A percentile compares a stretch with the other conserved stretches of the same genome.
These are phyloP conservation scores for Craspedostauros australis DNA, from an alignment of 108 stramenopile genomes.

Conservation along the genomic window DNA sequence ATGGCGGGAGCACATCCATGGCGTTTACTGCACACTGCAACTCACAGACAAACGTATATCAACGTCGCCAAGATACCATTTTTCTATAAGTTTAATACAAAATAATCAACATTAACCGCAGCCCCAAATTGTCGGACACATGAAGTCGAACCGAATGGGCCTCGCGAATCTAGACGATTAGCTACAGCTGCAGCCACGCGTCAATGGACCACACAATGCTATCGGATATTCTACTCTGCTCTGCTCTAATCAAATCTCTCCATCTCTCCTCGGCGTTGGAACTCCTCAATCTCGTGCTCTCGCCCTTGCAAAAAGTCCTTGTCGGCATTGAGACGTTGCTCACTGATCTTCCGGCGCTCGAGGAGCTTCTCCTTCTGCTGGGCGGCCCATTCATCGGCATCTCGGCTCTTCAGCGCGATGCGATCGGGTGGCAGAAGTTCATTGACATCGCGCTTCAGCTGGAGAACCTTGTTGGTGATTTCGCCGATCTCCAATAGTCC, in stretches of 20 bases:
- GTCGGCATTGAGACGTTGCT: conserved; percentile 53
- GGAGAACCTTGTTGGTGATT: conserved; percentile 80
- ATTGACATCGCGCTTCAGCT: conserved; percentile 67
- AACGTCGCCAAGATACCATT: no score
- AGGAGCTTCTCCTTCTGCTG: conserved; percentile 50
- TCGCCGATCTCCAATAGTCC: conserved; percentile 41
- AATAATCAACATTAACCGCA: no score
- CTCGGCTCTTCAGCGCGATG: conserved; percentile 59
- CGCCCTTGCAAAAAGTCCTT: conserved; percentile 6
- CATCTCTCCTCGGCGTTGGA: conserved; percentile 24
- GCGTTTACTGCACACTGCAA: no score
- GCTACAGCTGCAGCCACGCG: no score
- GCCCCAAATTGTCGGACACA: no score
- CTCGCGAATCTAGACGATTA: no score
- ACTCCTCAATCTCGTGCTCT: conserved; percentile 26
- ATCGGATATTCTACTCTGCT: no score
- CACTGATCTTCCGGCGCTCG: conserved; percentile 51
- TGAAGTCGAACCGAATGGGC: no score
- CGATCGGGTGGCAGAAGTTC: conserved; percentile 81
- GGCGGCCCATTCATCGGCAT: conserved; percentile 86
- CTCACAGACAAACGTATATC: no score
- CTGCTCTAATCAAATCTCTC: conserved; percentile 29
- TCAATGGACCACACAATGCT: no score
- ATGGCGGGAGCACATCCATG: no score
- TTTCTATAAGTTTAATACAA: no score